These are phyloP conservation scores for Cnidoscolus chayamansa DNA, from an alignment of 441 rosid genomes.

Conservation along the genomic window DNA sequence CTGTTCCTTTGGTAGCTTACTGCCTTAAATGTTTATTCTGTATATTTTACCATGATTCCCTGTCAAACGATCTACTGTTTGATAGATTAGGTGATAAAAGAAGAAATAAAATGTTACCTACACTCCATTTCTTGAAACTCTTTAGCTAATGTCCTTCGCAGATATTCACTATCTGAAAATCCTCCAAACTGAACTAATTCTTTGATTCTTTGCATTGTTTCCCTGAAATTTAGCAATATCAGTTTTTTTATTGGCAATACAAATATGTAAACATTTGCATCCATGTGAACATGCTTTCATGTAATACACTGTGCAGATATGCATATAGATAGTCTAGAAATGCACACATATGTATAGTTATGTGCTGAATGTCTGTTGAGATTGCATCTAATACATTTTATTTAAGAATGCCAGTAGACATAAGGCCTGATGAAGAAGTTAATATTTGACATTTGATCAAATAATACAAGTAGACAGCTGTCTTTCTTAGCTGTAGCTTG, in stretches of 20 bases:
- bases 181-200: conserved; percentile 78
- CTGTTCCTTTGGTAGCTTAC: not conserved
- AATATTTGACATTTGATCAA: not conserved
- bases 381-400: not conserved
- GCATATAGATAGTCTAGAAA: not conserved
- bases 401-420: not conserved
- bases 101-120: conserved; percentile 43
- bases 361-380: not conserved
- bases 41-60: not conserved
- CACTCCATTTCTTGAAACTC: conserved; percentile 77
- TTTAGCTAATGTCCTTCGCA: conserved; percentile 64
- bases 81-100: conserved; percentile 17
- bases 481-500: not conserved
- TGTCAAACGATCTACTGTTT: not conserved
- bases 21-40: not conserved
- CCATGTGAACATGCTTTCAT: not conserved
- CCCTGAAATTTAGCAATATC: conserved; percentile 38
- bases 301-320: not conserved
- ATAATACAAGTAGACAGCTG: not conserved
- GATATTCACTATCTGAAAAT: conserved; percentile 59
- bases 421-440: not conserved
- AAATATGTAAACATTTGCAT: conserved; percentile 8
- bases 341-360: not conserved
- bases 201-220: conserved; percentile 64
- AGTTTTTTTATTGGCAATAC: not conserved